Base-by-base conservation (phyloP, 2,329 filamentous ascomycete genomes). In the Scytalidium lignicola region DNA sequence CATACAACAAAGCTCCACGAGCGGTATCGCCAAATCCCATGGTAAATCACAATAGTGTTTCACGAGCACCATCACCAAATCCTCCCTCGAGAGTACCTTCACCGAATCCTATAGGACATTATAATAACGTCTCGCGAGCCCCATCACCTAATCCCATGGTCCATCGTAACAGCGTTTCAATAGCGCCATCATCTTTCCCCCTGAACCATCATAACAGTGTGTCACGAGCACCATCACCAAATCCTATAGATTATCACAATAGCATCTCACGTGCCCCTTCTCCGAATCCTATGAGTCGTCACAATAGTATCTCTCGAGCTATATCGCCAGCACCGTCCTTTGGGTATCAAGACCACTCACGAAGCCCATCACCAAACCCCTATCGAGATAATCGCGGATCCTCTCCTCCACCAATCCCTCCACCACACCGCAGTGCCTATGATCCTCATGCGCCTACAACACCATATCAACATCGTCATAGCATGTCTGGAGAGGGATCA, bases 391-490 rank as follows among this genome's bases (percentile, higher is more conserved):
- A 63, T 29, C 54, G 63, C 40, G 65, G 60, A 12, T 62, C 61
- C 28, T 69, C 68, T 15, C 66, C 68, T 8, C 88, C 90, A 17
- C 90, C 90, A 2, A 84, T 90, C 2, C 90, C 91, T 0, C 86
- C 86, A 8, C 90, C 91, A 6, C 91, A 95, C 55, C 85, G 90
- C 7, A 89, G 90, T 67, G 76, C 51, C 21, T 64, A 62, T 48
- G 55, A 53, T 12, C 53, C 61, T 15, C 60, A 60, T 40, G 47
- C 13, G 50, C 56, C 52, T 62, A 63, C 20, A 56, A 63, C 56
- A 55, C 54, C 50, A 69, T 74, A 19, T 70, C 71, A 73, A 19
- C 67, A 70, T 28, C 67, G 62, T 8, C 75, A 78, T 49, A 71
- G 77, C 47, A 83, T 78, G 1, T 78, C 82, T 1, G 70, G 79